phyloP scores from a whole-genome alignment of 2,329 filamentous ascomycete species.

The Triangularia setosa region DNA sequence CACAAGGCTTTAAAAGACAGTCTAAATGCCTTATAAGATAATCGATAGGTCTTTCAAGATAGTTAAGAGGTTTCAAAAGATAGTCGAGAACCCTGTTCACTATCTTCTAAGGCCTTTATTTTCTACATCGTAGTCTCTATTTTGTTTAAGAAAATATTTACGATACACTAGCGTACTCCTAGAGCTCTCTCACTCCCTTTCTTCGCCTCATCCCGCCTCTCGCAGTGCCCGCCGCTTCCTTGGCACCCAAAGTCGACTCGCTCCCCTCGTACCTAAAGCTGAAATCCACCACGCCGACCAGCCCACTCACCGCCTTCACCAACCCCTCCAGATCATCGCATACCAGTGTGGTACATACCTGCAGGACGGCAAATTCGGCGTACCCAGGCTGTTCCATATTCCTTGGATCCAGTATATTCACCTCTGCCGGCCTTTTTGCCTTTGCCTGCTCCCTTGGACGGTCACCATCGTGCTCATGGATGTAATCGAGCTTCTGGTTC shows the following conservation, averaged over 20 bases:
- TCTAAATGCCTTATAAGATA: too few relatives aligned
- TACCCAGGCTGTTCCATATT: constrained; percentile 70
- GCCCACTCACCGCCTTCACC: constrained; percentile 56
- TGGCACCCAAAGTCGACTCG: constrained; percentile 8
- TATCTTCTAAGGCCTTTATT: too few relatives aligned
- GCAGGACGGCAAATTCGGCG: constrained; percentile 70
- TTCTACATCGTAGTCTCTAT: too few relatives aligned
- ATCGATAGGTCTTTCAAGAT: too few relatives aligned
- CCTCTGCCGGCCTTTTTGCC: constrained; percentile 8
- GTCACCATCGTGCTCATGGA: background rate
- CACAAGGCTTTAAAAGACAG: too few relatives aligned
- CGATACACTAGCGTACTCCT: too few relatives aligned
- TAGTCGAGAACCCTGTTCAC: too few relatives aligned
- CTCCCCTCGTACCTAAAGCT: constrained; percentile 52
- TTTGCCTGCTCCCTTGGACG: background rate
- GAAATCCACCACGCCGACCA: constrained; percentile 75
- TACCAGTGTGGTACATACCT: constrained; percentile 66
- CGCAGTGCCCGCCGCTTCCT: background rate
- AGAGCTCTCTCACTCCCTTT: background rate
- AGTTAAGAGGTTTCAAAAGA: too few relatives aligned
- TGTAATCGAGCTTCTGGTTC: background rate
- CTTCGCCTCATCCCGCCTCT: background rate
- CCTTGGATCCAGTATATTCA: constrained; percentile 54
- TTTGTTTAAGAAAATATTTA: too few relatives aligned
- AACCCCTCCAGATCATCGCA: constrained; percentile 64